Evolutionary conservation across 306 rosid genomes (phyloP), one percentile per base, ranked within the genome.

Genomic region (Chamaecrista fasciculata): DNA sequence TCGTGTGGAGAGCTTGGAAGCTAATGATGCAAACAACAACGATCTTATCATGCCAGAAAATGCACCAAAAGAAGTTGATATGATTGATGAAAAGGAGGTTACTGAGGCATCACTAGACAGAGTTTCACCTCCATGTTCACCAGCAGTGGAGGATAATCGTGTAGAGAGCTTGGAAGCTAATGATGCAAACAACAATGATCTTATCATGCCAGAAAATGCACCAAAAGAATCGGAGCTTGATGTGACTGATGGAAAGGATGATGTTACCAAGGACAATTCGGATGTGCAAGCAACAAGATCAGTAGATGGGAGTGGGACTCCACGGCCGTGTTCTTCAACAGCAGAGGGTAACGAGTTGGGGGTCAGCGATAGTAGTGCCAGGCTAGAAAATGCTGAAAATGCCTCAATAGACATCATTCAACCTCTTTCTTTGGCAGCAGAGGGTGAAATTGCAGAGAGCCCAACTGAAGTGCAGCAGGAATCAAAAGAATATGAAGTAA

Each of bases 81-180:
- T 12, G 18, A 62, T 8, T 3, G 36, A 33, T 33, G 6, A 33
- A 5, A 44, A 60, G 48, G 72, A 43, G 52, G 73, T 26, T 66
- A 26, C 70, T 31, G 31, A 51, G 4, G 62, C 6, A 47, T 12
- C 72, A 16, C 23, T 33, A 36, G 62, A n/a, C n/a, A n/a, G n/a
- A n/a, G n/a, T n/a, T n/a, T n/a, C 46, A 14, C 48, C 59, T 59
- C 25, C 43, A n/a, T 36, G 70, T 52, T 36, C 82, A 62, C 33
- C 80, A 58, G 78, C 51, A 24, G 66, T 65, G 10, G 84, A 63
- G 62, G 73, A 62, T 46, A 73, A 72, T 62, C 69, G 16, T 24
- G 43, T 67, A 39, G 74, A 79, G 36, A 66, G 72, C 51, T 71
- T 26, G 55, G 63, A 73, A 74, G 64, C 76, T 33, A 47, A 34